Conservation (phyloP, 495 filamentous ascomycete genomes). For the Pseudomonodictys pantanalensis region DNA sequence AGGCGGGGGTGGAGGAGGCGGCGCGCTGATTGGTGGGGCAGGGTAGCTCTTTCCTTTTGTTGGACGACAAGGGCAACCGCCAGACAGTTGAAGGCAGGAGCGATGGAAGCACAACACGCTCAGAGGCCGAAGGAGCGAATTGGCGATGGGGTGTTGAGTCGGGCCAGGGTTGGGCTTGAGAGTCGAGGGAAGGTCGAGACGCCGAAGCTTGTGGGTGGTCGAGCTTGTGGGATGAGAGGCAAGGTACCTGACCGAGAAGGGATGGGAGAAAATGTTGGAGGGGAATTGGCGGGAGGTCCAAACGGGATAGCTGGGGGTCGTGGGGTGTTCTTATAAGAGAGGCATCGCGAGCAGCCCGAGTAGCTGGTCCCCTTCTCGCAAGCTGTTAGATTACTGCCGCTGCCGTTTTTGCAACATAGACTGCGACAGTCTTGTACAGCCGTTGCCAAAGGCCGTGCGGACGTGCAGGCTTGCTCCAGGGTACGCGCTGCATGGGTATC, state of each 20-base stretch:
- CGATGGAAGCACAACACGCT: not conserved
- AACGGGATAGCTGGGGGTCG: constrained; percentile 20
- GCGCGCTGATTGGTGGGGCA: not conserved
- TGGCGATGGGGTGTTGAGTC: not conserved
- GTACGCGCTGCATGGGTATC: constrained; percentile 8
- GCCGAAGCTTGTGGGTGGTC: not conserved
- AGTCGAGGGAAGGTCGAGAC: not conserved
- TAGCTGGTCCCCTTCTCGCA: constrained; percentile 28
- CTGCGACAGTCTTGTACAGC: constrained; percentile 31
- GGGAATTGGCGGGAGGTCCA: constrained; percentile 9
- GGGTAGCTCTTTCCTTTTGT: not conserved
- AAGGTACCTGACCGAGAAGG: not conserved
- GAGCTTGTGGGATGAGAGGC: not conserved
- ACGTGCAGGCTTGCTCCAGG: constrained; percentile 20
- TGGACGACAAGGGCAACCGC: not conserved
- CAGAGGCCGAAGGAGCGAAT: too few relatives aligned
- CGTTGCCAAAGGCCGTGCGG: constrained; percentile 34
- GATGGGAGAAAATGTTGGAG: not conserved
- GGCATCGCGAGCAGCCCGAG: constrained; percentile 29
- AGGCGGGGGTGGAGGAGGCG: not conserved
- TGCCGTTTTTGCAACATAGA: constrained; percentile 38
- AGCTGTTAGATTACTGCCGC: constrained; percentile 34
- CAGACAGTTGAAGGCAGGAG: not conserved
- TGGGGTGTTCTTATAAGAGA: constrained; percentile 33
- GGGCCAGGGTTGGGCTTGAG: not conserved